Conservation (phyloP, 306 rosid species). For the Clitoria ternatea region DNA sequence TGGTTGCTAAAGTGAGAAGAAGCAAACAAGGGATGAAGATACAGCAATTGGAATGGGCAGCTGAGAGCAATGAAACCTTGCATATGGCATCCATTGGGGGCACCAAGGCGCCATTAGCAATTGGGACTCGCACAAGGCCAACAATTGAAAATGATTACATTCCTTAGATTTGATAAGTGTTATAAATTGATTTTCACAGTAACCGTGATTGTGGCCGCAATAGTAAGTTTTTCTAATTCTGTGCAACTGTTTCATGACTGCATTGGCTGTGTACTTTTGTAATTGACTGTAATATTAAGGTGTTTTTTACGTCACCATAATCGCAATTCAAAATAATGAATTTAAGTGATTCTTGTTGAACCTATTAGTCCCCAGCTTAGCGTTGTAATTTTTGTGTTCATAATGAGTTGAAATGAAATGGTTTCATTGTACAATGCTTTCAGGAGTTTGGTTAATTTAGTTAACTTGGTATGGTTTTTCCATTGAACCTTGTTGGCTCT, state of each 20-base stretch:
- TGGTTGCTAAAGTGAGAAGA: constrained; percentile 25
- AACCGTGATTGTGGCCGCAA: too few species aligned
- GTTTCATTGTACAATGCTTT: neutral
- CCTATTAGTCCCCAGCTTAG: neutral
- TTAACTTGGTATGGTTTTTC: constrained; percentile 18
- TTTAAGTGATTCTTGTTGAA: constrained; percentile 4
- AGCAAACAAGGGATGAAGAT: constrained; percentile 27
- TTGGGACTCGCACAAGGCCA: constrained; percentile 58
- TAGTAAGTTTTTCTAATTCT: too few species aligned
- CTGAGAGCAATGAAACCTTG: constrained; percentile 39
- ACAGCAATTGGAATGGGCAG: constrained; percentile 44
- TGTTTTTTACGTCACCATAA: too few species aligned
- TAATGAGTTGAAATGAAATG: constrained; percentile 11
- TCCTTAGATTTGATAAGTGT: constrained; percentile 46
- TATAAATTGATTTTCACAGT: too few species aligned
- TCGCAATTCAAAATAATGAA: too few species aligned
- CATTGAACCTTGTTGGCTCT: constrained; percentile 5
- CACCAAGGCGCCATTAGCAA: constrained; percentile 54
- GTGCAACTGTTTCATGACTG: too few species aligned
- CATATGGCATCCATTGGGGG: constrained; percentile 41
- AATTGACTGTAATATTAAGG: too few species aligned
- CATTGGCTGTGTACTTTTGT: too few species aligned
- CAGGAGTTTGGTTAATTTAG: constrained; percentile 20
- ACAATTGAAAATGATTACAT: constrained; percentile 49
- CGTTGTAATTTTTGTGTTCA: constrained; percentile 21